Evolutionary conservation across 805 yeast species (phyloP).

Genomic region (Metschnikowia amazonensis): DNA sequence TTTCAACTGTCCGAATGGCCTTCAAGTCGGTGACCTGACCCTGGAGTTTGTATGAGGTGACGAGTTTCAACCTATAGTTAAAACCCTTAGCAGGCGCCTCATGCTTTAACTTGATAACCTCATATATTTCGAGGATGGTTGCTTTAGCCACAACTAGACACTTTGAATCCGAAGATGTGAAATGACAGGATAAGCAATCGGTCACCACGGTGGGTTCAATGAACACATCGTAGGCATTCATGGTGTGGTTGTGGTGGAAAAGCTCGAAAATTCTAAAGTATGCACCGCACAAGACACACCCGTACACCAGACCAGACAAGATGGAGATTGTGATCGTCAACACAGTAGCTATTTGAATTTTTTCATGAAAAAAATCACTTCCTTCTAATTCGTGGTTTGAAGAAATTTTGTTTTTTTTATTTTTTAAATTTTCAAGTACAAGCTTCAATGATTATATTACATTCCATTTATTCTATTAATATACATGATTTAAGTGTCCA

Average conservation of each 20-base stretch:
- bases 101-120: conserved; percentile 29
- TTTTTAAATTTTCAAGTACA: no score
- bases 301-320: neutral
- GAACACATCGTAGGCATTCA: conserved; percentile 80
- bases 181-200: conserved; percentile 52
- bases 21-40: conserved; percentile 64
- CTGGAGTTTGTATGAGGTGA: conserved; percentile 65
- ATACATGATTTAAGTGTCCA: neutral
- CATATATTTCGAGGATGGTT: conserved; percentile 61
- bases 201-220: conserved; percentile 72
- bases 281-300: neutral
- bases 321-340: no score
- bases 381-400: no score
- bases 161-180: conserved; percentile 40
- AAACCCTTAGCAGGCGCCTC: conserved; percentile 16
- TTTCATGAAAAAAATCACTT: no score
- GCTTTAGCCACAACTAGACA: conserved; percentile 71
- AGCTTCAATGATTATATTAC: no score
- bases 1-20: conserved; percentile 45
- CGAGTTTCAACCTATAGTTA: conserved; percentile 28
- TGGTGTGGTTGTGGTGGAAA: conserved; percentile 22
- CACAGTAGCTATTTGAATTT: no score
- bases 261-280: conserved; percentile 3
- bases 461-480: neutral
- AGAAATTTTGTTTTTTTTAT: no score